These are phyloP conservation scores for Rhinocladiella similis DNA, from an alignment of 2,329 filamentous ascomycete genomes.

Conservation along the genomic window DNA sequence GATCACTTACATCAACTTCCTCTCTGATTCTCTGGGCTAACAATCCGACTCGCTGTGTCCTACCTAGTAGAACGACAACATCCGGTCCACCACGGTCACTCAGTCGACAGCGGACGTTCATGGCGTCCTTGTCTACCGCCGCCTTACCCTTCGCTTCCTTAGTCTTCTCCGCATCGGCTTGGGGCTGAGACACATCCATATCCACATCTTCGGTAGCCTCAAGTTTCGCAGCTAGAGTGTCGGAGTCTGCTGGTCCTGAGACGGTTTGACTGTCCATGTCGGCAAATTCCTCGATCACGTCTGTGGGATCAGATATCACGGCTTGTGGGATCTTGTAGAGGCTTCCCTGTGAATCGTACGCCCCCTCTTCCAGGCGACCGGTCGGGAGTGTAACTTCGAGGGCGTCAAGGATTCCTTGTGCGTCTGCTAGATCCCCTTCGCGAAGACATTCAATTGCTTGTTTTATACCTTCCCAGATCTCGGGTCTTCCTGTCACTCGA, in stretches of 20 bases:
- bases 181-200: conserved; percentile 25
- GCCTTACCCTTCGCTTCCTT: conserved; percentile 63
- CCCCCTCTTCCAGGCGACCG: conserved; percentile 69
- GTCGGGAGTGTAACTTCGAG: conserved; percentile 74
- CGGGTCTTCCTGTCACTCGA: conserved; percentile 70
- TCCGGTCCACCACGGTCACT: conserved; percentile 67
- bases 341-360: conserved; percentile 69
- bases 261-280: conserved; percentile 41
- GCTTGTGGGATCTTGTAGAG: conserved; percentile 69
- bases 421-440: conserved; percentile 62
- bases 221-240: conserved; percentile 23
- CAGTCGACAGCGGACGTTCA: conserved; percentile 62
- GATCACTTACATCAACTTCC: conserved; percentile 39
- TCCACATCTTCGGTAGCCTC: conserved; percentile 32
- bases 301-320: conserved; percentile 67
- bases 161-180: conserved; percentile 36
- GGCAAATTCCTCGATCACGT: conserved; percentile 44
- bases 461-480: conserved; percentile 78
- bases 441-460: conserved; percentile 69
- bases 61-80: conserved; percentile 57
- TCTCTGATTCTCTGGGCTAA: conserved; percentile 64
- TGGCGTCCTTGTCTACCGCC: conserved; percentile 52
- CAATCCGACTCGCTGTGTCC: conserved; percentile 63
- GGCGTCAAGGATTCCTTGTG: conserved; percentile 78
- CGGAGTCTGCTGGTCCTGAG: conserved; percentile 34